These are phyloP conservation scores for Ganoderma sinense DNA, from an alignment of 1,284 basidiomycete genomes.

Conservation along the genomic window DNA sequence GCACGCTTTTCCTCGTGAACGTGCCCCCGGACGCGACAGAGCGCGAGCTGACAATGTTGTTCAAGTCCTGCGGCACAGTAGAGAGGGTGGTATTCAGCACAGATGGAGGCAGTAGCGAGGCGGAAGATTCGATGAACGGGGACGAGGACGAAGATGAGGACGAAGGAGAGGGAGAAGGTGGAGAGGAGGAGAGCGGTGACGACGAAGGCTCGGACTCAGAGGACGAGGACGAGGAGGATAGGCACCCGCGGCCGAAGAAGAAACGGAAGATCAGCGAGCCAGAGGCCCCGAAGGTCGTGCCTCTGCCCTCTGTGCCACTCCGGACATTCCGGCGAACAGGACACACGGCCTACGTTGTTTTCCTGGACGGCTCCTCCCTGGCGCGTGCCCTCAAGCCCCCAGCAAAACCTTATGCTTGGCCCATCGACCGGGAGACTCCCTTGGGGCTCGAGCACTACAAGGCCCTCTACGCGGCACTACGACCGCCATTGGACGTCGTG, in stretches of 20 bases:
- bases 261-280: slow-evolving; percentile 46
- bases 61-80: slow-evolving; percentile 78
- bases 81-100: slow-evolving; percentile 75
- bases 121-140: no score
- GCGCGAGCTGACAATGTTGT: slow-evolving; percentile 75
- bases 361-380: slow-evolving; percentile 79
- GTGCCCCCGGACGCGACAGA: slow-evolving; percentile 86
- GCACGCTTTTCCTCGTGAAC: slow-evolving; percentile 89
- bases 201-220: slow-evolving; percentile 39
- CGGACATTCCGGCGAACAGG: slow-evolving; percentile 72
- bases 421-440: slow-evolving; percentile 59
- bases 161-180: slow-evolving; percentile 43
- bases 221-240: slow-evolving; percentile 35
- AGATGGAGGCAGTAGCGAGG: slow-evolving; percentile 40
- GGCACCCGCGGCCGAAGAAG: slow-evolving; percentile 52
- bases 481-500: slow-evolving; percentile 77
- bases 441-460: slow-evolving; percentile 77
- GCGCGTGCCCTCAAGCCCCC: slow-evolving; percentile 63
- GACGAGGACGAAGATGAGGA: slow-evolving; percentile 44
- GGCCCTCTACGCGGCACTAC: slow-evolving; percentile 64
- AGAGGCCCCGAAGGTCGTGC: slow-evolving; percentile 56
- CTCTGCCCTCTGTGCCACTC: slow-evolving; percentile 61
- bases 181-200: slow-evolving; percentile 45
- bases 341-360: slow-evolving; percentile 76
- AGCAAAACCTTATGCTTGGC: slow-evolving; percentile 62